Conservation (phyloP, 2,329 filamentous ascomycete species). For the Trichophyton simii region DNA sequence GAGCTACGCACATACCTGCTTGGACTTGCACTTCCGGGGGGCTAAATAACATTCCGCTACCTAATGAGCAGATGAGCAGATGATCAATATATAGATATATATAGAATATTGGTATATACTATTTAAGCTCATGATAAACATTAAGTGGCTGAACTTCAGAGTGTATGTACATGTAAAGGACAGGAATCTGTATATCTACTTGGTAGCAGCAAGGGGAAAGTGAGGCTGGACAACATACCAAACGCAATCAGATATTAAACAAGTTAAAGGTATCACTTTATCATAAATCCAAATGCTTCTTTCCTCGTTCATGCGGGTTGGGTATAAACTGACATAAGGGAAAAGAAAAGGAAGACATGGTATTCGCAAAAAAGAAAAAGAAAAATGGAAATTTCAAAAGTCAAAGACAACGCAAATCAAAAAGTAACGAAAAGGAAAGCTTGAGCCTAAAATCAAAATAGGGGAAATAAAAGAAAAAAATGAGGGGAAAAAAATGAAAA, state of each 20-base stretch:
- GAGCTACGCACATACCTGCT: not conserved
- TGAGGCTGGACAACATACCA: not conserved
- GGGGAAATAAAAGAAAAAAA: not conserved
- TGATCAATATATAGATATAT: not conserved
- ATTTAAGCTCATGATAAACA: not conserved
- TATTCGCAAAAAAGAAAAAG: not conserved
- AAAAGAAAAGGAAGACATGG: not conserved
- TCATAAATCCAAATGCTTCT: constrained; percentile 3
- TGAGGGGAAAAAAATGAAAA: not conserved
- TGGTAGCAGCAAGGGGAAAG: not conserved
- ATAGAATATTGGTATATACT: not conserved
- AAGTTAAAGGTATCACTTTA: constrained; percentile 2
- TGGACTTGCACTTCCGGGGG: not conserved
- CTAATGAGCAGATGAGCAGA: not conserved
- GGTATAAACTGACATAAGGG: not conserved
- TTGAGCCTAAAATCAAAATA: not conserved
- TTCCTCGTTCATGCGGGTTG: constrained; percentile 1
- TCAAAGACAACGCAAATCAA: not conserved
- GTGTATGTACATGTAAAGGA: not conserved
- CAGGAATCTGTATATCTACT: not conserved
- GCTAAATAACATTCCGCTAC: not conserved
- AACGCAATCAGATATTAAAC: not conserved
- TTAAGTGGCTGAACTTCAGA: not conserved
- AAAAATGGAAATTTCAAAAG: not conserved
- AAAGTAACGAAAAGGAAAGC: constrained; percentile 3